A percentile compares a stretch with the other conserved stretches of the same genome.
Conservation (phyloP, 2,329 filamentous ascomycete species). For the Aspergillus niger region DNA sequence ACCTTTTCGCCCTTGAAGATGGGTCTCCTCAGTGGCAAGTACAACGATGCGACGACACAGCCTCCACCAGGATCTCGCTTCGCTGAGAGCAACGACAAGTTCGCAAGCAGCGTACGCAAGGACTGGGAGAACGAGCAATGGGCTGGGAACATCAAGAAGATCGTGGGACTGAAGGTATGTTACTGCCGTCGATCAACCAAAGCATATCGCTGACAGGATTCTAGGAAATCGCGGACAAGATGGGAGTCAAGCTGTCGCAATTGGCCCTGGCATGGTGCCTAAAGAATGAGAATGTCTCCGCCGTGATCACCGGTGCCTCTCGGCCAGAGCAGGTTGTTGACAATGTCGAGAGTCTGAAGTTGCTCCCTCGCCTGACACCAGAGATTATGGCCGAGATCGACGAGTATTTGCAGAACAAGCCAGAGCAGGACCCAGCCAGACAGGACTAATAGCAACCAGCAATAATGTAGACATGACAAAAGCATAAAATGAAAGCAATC, state of each 20-base stretch:
- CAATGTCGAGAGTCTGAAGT: slow-evolving; percentile 48
- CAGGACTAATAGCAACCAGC: slow-evolving; percentile 7
- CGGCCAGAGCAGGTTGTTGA: slow-evolving; percentile 48
- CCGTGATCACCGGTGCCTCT: slow-evolving; percentile 47
- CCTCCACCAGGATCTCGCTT: slow-evolving; percentile 60
- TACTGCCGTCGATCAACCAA: too few relatives aligned
- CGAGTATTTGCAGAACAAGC: slow-evolving; percentile 36
- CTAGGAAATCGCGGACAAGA: slow-evolving; percentile 36
- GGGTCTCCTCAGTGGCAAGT: slow-evolving; percentile 68
- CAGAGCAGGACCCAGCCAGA: slow-evolving; percentile 24
- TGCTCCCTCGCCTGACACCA: slow-evolving; percentile 46
- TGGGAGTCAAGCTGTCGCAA: slow-evolving; percentile 56
- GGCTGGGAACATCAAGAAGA: slow-evolving; percentile 55
- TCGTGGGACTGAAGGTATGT: slow-evolving; percentile 50
- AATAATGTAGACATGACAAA: too few relatives aligned
- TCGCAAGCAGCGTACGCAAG: slow-evolving; percentile 51
- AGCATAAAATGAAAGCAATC: too few relatives aligned
- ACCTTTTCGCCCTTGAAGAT: slow-evolving; percentile 64
- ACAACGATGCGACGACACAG: slow-evolving; percentile 60
- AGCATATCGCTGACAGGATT: neutral
- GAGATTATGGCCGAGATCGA: slow-evolving; percentile 53
- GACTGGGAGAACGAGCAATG: slow-evolving; percentile 47
- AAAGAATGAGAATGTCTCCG: slow-evolving; percentile 59
- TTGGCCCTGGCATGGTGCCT: slow-evolving; percentile 62
- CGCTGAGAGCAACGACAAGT: slow-evolving; percentile 58